Evolutionary conservation across 2,329 filamentous ascomycete genomes (phyloP), one percentile per base, ranked within the genome.

Genomic region (Calonectria pseudoturangicola): DNA sequence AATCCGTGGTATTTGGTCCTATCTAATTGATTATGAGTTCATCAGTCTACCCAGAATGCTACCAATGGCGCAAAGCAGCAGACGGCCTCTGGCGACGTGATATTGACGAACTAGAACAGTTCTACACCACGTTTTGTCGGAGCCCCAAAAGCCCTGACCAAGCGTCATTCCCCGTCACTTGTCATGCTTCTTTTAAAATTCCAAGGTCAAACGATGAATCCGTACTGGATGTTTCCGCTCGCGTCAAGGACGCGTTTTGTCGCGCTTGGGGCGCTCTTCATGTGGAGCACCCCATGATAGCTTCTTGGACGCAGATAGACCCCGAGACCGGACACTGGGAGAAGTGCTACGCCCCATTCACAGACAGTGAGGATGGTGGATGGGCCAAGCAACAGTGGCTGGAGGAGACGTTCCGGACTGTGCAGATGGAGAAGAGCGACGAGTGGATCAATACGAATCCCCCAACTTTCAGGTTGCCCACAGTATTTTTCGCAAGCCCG

Each of bases 41-140:
- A 21, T 36, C 51, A 39, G 39, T 7, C 7, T 58, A 39, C 30
- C 51, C 28, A n/a, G 30, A 39, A 33, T 15, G 51, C 18, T 58
- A 21, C 18, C 30, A 36, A 7, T 58, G 28, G 51, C 51, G 27
- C 51, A 47, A 50, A 21, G 25, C 66, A 1, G 2, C 13, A 4
- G 36, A 51, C 30, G 54, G 54, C n/a, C 54, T 62, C 18, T 62
- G 54, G 66, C 51, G 54, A n/a, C 65, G 65, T 8, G 41, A 48
- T 27, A 68, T 60, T 48, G 65, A 68, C 43, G 65, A 68, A 39
- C n/a, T 33, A 21, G 66, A 68, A 30, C 41, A 25, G 30, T 68
- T 68, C 66, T 62, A 62, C 43, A 56, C 54, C 15, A 58, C 54
- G 3, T 68, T 62, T 28, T 68, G 66, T 21, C 54, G 54, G 2